phyloP scores from a whole-genome alignment of 1,139 yeast species.

The Yamadazyma triangularis region DNA sequence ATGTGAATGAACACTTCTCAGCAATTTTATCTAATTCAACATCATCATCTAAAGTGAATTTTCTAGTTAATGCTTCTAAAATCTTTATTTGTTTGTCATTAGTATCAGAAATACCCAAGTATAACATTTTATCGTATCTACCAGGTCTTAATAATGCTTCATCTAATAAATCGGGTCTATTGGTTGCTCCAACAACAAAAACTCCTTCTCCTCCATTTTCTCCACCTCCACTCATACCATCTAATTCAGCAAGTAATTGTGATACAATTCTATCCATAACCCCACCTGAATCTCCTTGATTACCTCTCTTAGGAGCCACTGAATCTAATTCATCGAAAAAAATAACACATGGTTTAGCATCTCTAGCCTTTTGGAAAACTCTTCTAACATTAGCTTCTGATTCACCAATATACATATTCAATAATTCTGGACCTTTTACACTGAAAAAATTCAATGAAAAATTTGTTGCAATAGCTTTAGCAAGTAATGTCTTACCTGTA shows the following conservation, averaged over 20 bases:
- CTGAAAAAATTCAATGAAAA: slow-evolving; percentile 91
- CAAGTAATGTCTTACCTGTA: slow-evolving; percentile 90
- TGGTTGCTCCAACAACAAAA: slow-evolving; percentile 96
- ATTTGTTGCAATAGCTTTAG: slow-evolving; percentile 95
- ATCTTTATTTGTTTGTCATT: slow-evolving; percentile 84
- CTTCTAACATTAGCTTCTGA: slow-evolving; percentile 95
- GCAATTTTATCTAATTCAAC: slow-evolving; percentile 65
- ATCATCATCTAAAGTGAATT: slow-evolving; percentile 58
- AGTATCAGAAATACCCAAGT: slow-evolving; percentile 89
- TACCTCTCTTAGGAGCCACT: slow-evolving; percentile 96
- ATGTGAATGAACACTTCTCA: slow-evolving; percentile 73
- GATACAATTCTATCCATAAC: slow-evolving; percentile 98
- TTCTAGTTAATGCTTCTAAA: slow-evolving; percentile 82
- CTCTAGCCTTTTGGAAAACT: slow-evolving; percentile 90
- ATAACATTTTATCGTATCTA: slow-evolving; percentile 90
- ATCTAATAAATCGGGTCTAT: slow-evolving; percentile 89
- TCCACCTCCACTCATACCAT: slow-evolving; percentile 76
- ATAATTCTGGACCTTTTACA: slow-evolving; percentile 91
- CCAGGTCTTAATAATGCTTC: slow-evolving; percentile 95
- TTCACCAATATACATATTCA: slow-evolving; percentile 97
- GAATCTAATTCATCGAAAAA: slow-evolving; percentile 97
- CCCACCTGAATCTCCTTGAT: slow-evolving; percentile 98
- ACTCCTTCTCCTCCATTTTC: slow-evolving; percentile 73
- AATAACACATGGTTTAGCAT: slow-evolving; percentile 95
- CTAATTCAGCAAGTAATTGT: slow-evolving; percentile 87